A percentile compares a stretch with the other conserved stretches of the same genome.
Evolutionary conservation across 129 eudicot genomes (phyloP).

Genomic region (Arctium lappa): DNA sequence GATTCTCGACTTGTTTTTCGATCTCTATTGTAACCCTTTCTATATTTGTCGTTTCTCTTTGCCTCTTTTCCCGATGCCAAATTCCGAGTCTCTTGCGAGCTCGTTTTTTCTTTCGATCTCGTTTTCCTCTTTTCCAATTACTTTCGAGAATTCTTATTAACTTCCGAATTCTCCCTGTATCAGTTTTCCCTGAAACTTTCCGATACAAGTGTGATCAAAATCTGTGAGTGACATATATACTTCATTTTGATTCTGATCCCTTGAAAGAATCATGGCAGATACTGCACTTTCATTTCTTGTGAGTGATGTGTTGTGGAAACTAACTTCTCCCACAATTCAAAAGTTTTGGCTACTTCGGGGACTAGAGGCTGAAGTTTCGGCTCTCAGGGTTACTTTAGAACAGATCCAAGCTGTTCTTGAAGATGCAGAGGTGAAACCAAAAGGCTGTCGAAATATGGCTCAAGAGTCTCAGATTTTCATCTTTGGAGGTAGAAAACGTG

Average conservation of each 20-base stretch:
- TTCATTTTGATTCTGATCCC: background rate
- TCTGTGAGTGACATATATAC: background rate
- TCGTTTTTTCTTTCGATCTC: too few relatives aligned
- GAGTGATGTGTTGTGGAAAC: constrained; percentile 2
- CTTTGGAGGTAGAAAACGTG: constrained; percentile 9
- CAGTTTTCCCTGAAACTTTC: too few relatives aligned
- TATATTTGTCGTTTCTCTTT: too few relatives aligned
- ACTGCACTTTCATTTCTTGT: background rate
- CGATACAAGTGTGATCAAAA: background rate
- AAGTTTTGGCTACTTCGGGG: constrained; percentile 1
- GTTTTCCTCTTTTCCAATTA: too few relatives aligned
- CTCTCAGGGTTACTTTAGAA: constrained; percentile 1
- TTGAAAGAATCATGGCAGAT: constrained; percentile 15
- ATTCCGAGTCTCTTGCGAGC: too few relatives aligned
- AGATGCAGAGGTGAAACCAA: constrained; percentile 10
- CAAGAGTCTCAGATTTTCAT: constrained; percentile 6
- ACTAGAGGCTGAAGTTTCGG: background rate
- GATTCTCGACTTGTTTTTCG: too few relatives aligned
- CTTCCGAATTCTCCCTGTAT: too few relatives aligned
- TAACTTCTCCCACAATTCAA: background rate
- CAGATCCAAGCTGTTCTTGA: constrained; percentile 19
- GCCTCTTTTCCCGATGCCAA: too few relatives aligned
- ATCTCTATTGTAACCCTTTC: too few relatives aligned
- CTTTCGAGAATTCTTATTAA: too few relatives aligned
- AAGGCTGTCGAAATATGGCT: constrained; percentile 19